phyloP scores from a whole-genome alignment of 1,139 yeast genomes.

The Sugiyamaella neomexicana region DNA sequence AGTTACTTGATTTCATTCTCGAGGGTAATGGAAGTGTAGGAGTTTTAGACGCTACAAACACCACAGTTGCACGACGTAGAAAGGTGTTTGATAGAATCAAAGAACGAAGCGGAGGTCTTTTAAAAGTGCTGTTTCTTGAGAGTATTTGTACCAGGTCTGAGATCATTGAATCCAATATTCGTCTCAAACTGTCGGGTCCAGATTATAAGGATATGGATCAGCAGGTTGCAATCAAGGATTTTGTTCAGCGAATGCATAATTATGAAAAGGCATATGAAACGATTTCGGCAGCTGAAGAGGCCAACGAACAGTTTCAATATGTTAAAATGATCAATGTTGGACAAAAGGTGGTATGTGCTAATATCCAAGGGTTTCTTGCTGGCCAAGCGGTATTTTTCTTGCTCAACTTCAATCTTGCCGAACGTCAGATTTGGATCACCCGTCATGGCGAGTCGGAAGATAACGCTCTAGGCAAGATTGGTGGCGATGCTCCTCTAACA shows the following conservation, averaged over 20 bases:
- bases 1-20: slow-evolving; percentile 74
- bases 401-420: slow-evolving; percentile 83
- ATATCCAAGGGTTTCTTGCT: slow-evolving; percentile 87
- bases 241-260: slow-evolving; percentile 74
- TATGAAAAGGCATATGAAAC: slow-evolving; percentile 91
- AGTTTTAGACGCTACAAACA: slow-evolving; percentile 92
- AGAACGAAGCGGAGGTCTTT: slow-evolving; percentile 66
- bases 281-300: slow-evolving; percentile 65
- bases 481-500: slow-evolving; percentile 88
- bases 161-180: slow-evolving; percentile 77
- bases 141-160: slow-evolving; percentile 80
- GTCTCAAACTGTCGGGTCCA: slow-evolving; percentile 87
- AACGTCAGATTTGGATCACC: slow-evolving; percentile 92
- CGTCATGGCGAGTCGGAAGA: slow-evolving; percentile 92
- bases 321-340: slow-evolving; percentile 97
- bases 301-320: slow-evolving; percentile 68
- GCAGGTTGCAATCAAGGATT: slow-evolving; percentile 73
- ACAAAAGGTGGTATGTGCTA: slow-evolving; percentile 85
- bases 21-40: slow-evolving; percentile 89
- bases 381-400: slow-evolving; percentile 91
- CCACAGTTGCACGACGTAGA: slow-evolving; percentile 71
- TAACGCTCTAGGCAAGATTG: slow-evolving; percentile 79
- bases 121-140: slow-evolving; percentile 82
- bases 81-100: slow-evolving; percentile 69
- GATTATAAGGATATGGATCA: slow-evolving; percentile 89